Evolutionary conservation across 306 rosid genomes (phyloP).

Genomic region (Gynostemma pentaphyllum): DNA sequence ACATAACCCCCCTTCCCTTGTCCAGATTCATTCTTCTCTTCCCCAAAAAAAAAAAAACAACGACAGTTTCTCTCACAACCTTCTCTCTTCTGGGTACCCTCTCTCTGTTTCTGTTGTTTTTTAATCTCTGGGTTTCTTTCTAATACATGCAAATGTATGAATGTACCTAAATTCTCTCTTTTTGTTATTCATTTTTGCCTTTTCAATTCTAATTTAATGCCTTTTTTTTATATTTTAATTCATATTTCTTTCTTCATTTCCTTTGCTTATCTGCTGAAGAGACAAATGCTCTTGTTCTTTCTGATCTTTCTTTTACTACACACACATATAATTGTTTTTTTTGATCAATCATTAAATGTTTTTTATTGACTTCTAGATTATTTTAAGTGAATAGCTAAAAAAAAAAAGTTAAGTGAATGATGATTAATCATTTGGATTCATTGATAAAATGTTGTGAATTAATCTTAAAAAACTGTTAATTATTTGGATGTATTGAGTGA

Average conservation of each 20-base stretch:
- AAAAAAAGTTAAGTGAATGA: background rate
- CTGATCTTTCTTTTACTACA: background rate
- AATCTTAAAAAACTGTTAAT: no score
- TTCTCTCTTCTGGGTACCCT: conserved; percentile 6
- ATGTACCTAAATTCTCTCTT: no score
- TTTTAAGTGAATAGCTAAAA: background rate
- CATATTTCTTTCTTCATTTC: no score
- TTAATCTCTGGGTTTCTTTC: background rate
- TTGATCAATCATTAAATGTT: background rate
- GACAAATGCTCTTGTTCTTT: background rate
- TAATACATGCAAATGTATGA: background rate
- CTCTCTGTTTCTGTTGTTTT: background rate
- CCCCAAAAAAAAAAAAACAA: no score
- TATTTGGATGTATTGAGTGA: no score
- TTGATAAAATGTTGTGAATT: no score
- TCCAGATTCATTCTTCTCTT: background rate
- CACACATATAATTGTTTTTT: background rate
- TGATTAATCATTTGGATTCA: background rate
- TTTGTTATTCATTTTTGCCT: background rate
- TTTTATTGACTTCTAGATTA: background rate
- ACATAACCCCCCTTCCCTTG: background rate
- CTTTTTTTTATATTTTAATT: background rate
- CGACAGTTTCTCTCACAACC: background rate
- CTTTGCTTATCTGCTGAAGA: background rate
- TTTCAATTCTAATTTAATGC: background rate